Evolutionary conservation across 179 eudicot species (phyloP), one percentile per base, ranked within the genome.

Genomic region (Beta corolliflora): DNA sequence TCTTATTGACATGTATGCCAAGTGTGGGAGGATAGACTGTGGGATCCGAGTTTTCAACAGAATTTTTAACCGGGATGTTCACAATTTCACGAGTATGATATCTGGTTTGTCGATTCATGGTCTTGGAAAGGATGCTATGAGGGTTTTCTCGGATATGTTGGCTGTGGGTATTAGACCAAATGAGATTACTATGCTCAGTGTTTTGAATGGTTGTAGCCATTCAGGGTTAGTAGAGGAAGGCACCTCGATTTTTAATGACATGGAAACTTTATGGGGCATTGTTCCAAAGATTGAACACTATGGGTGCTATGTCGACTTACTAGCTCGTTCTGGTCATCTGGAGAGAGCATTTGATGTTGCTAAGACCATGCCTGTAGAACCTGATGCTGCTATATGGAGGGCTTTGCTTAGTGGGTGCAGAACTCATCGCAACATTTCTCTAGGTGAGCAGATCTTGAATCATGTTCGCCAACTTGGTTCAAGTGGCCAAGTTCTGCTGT

Each of bases 1-100:
- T 76, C 91, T 94, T 16, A 90, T 95, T 79, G 95, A 93, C 71
- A 91, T 92, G 98, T 95, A 92, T 73, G 92, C 98, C 18, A 95
- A 93, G 83, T 93, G 98, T 88, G 98, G 98, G 78, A 89, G 81
- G 71, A 89, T 92, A 77, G 90, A 88, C 65, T 74, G 81, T 86
- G 97, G 94, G 44, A 83, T 29, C 53, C 81, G 77, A 63, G 87
- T 91, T 70, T 95, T 95, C 73, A 54, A 83, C 61, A 73, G 71
- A 23, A 81, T 88, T 52, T 76, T 77, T 36, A 82, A 71, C 61
- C 88, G 86, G 8, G 93, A 93, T 83, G 81, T 92, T 65, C 91
- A 85, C 29, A 91, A 86, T 68, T 95, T 71, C 81, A 93, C 98
- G 8, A 91, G 94, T 84, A 89, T 95, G 92, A 92, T 95, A 61